A percentile compares a stretch with the other conserved stretches of the same genome.
phyloP scores from a whole-genome alignment of 2,329 filamentous ascomycete species.

The Conoideocrella luteorostrata region DNA sequence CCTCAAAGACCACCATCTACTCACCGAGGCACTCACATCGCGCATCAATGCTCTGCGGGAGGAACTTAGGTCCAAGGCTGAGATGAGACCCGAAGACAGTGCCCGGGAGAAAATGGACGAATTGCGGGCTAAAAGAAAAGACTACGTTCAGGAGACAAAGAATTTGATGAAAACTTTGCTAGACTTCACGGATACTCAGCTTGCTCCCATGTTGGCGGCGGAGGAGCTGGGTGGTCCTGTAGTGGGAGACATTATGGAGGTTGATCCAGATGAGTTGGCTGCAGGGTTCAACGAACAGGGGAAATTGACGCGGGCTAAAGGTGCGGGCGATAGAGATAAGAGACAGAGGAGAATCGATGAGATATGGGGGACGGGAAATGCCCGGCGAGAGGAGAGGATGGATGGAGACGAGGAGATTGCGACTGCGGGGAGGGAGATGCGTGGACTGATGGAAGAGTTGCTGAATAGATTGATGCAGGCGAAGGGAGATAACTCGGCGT shows the following conservation, averaged over 20 bases:
- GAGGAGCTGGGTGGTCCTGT: conserved; percentile 80
- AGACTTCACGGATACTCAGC: conserved; percentile 61
- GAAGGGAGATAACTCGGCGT: conserved; percentile 46
- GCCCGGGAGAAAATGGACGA: conserved; percentile 56
- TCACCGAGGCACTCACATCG: conserved; percentile 45
- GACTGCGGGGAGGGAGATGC: conserved; percentile 51
- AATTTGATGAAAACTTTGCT: conserved; percentile 59
- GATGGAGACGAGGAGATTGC: conserved; percentile 39
- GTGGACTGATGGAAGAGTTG: conserved; percentile 52
- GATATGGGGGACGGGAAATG: conserved; percentile 44
- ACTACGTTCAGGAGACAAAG: conserved; percentile 55
- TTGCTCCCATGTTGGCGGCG: conserved; percentile 71
- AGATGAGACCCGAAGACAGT: conserved; percentile 54
- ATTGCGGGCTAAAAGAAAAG: conserved; percentile 51
- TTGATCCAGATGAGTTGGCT: conserved; percentile 52
- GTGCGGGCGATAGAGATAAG: conserved; percentile 34
- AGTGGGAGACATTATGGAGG: conserved; percentile 65
- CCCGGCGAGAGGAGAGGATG: conserved; percentile 12
- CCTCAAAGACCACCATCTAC: conserved; percentile 48
- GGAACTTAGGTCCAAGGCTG: conserved; percentile 50
- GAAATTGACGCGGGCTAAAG: conserved; percentile 44
- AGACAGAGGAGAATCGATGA: conserved; percentile 57
- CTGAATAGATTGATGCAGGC: conserved; percentile 52
- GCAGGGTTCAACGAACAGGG: conserved; percentile 56
- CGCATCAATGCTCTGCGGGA: conserved; percentile 54